These are phyloP conservation scores for Nothophoma quercina DNA, from an alignment of 2,329 filamentous ascomycete genomes.

Conservation along the genomic window DNA sequence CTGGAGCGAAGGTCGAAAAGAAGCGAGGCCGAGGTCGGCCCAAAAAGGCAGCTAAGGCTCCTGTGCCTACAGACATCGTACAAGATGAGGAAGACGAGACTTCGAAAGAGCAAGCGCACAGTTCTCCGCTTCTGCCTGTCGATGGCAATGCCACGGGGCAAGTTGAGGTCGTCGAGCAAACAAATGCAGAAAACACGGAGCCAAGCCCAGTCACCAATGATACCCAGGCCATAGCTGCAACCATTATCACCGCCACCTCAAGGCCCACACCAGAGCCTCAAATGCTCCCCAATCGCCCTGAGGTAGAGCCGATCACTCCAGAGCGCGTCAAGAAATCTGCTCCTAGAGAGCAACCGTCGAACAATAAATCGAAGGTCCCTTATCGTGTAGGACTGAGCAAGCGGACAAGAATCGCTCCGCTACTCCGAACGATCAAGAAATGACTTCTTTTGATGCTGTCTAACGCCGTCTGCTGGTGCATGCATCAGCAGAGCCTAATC, in stretches of 20 bases:
- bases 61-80: constrained; percentile 2
- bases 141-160: neutral
- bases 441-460: constrained; percentile 23
- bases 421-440: constrained; percentile 58
- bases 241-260: neutral
- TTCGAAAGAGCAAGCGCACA: neutral
- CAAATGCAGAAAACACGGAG: neutral
- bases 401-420: constrained; percentile 56
- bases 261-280: constrained; percentile 1
- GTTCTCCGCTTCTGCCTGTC: neutral
- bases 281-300: constrained; percentile 16
- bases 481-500: neutral
- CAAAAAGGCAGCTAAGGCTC: constrained; percentile 28
- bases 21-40: constrained; percentile 45
- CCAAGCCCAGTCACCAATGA: neutral
- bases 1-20: constrained; percentile 24
- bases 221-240: neutral
- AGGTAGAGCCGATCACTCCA: constrained; percentile 24
- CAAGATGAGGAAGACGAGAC: constrained; percentile 7
- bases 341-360: constrained; percentile 27
- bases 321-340: constrained; percentile 15
- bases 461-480: neutral
- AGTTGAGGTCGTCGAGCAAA: neutral
- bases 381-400: constrained; percentile 60
- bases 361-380: constrained; percentile 49